phyloP scores from a whole-genome alignment of 1,139 yeast genomes.

The Blastobotrys niveus region DNA sequence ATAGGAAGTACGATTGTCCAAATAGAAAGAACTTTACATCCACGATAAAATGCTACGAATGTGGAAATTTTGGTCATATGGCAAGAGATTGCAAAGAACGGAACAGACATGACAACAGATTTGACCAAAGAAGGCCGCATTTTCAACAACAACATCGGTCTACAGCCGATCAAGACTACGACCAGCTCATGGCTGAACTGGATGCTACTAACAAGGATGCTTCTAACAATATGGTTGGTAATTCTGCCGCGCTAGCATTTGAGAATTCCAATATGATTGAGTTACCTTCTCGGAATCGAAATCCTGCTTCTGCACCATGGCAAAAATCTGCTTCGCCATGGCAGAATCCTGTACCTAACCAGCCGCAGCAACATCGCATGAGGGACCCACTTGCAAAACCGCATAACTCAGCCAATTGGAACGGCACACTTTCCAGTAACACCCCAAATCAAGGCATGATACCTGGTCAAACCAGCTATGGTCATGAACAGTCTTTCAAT shows the following conservation, averaged over 20 bases:
- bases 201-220: conserved; percentile 27
- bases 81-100: conserved; percentile 73
- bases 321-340: conserved; percentile 15
- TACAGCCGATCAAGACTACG: conserved; percentile 44
- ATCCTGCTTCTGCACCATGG: conserved; percentile 13
- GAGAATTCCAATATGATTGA: too few species aligned
- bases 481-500: conserved; percentile 5
- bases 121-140: conserved; percentile 9
- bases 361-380: background rate
- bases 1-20: conserved; percentile 58
- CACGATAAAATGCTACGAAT: conserved; percentile 61
- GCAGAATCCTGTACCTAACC: conserved; percentile 5
- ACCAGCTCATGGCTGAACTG: conserved; percentile 47
- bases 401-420: background rate
- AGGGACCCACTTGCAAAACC: conserved; percentile 1
- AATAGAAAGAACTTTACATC: conserved; percentile 48
- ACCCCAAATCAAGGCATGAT: conserved; percentile 1
- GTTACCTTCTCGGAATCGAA: too few species aligned
- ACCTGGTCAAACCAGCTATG: conserved; percentile 7
- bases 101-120: conserved; percentile 11
- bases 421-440: conserved; percentile 1
- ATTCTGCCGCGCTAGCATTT: background rate
- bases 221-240: background rate
- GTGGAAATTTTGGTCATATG: conserved; percentile 82
- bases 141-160: conserved; percentile 9